phyloP scores from a whole-genome alignment of 495 filamentous ascomycete species.

The Cercophora newfieldiana region DNA sequence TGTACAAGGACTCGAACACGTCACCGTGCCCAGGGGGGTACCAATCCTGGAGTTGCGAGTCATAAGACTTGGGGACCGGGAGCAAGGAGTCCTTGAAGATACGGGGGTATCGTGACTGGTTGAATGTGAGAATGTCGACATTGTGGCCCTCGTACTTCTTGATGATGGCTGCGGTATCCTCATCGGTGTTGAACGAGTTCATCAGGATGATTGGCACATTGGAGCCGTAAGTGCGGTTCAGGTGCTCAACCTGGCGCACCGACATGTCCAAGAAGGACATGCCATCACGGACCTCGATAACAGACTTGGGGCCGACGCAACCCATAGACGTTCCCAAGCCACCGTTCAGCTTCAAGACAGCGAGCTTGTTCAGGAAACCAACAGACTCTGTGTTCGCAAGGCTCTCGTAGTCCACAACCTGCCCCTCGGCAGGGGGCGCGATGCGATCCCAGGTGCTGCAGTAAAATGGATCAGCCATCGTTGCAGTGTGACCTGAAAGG shows the following conservation, averaged over 20 bases:
- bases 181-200: conserved; percentile 99
- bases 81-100: conserved; percentile 97
- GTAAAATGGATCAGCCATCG: conserved; percentile 26
- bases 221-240: conserved; percentile 95
- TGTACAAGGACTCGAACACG: conserved; percentile 99
- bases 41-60: conserved; percentile 93
- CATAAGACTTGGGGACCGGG: conserved; percentile 85
- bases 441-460: conserved; percentile 82
- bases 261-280: conserved; percentile 99
- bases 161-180: conserved; percentile 98
- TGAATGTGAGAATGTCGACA: conserved; percentile 99
- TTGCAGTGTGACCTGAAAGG: background rate
- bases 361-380: conserved; percentile 93
- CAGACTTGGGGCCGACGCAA: conserved; percentile 98
- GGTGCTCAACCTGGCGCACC: conserved; percentile 97
- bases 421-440: conserved; percentile 81
- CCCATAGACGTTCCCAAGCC: conserved; percentile 99
- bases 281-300: conserved; percentile 99
- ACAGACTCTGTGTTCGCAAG: conserved; percentile 85
- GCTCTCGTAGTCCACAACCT: conserved; percentile 90
- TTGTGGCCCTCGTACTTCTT: conserved; percentile 99
- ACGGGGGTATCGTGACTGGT: conserved; percentile 97
- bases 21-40: conserved; percentile 99
- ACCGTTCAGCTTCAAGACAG: conserved; percentile 98
- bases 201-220: conserved; percentile 99